A percentile compares a stretch with the other conserved stretches of the same genome.
phyloP scores from a whole-genome alignment of 1,139 yeast species.

The Suhomyces anneliseae region DNA sequence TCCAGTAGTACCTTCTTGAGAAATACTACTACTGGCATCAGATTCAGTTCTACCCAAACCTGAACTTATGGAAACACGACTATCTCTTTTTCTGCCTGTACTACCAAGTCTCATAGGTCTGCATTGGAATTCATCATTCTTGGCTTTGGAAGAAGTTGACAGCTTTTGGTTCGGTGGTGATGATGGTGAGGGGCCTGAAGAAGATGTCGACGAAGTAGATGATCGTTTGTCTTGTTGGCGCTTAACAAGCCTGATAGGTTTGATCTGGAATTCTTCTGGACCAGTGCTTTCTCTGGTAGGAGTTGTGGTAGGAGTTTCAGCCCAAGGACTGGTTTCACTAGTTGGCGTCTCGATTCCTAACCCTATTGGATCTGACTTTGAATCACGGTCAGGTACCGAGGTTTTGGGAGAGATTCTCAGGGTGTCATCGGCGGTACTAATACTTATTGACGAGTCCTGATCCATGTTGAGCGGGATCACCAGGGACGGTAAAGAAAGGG shows the following conservation, averaged over 20 bases:
- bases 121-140: slow-evolving; percentile 30
- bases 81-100: slow-evolving; percentile 10
- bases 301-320: slow-evolving; percentile 10
- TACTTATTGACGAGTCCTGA: background rate
- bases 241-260: slow-evolving; percentile 37
- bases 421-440: background rate
- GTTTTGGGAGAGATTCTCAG: background rate
- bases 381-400: background rate
- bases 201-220: slow-evolving; percentile 7
- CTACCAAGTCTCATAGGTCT: slow-evolving; percentile 36
- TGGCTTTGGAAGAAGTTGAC: slow-evolving; percentile 8
- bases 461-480: background rate
- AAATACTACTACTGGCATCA: slow-evolving; percentile 9
- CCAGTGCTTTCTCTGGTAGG: slow-evolving; percentile 1
- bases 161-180: slow-evolving; percentile 2
- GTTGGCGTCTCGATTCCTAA: slow-evolving; percentile 12
- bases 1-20: slow-evolving; percentile 5
- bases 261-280: slow-evolving; percentile 18
- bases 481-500: background rate
- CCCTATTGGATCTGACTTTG: slow-evolving; percentile 6
- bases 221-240: slow-evolving; percentile 21
- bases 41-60: slow-evolving; percentile 8
- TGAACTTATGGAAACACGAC: slow-evolving; percentile 10
- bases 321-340: slow-evolving; percentile 14
- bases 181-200: slow-evolving; percentile 4